Conservation (phyloP, 2,329 filamentous ascomycete genomes). For the Talaromyces rugulosus region DNA sequence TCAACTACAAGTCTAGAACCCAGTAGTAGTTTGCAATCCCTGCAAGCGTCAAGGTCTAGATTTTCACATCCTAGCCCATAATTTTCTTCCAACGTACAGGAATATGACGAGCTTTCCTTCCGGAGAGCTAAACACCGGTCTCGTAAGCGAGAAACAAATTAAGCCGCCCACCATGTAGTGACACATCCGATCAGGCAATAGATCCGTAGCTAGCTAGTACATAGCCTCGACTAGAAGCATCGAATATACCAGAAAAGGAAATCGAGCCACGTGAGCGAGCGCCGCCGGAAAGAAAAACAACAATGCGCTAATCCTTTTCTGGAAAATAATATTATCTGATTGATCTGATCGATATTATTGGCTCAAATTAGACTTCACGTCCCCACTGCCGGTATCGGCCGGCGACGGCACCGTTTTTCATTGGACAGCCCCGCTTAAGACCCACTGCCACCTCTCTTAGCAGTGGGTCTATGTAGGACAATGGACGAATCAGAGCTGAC, state of each 20-base stretch:
- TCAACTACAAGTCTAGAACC: not conserved
- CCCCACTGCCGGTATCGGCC: not conserved
- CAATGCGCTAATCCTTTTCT: not conserved
- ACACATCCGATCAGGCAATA: not conserved
- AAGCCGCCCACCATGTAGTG: not conserved
- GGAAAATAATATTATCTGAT: not conserved
- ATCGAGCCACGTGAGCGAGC: not conserved
- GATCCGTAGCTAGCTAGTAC: not conserved
- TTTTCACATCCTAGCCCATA: not conserved
- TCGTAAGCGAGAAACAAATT: not conserved
- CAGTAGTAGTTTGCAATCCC: not conserved
- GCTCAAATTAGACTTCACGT: not conserved
- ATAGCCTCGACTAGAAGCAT: not conserved
- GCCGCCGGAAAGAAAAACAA: not conserved
- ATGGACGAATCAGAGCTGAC: not conserved
- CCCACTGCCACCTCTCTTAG: too few relatives aligned
- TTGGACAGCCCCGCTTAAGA: not conserved
- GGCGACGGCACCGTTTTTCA: not conserved
- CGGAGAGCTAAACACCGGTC: not conserved
- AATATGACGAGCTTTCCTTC: not conserved
- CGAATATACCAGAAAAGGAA: not conserved
- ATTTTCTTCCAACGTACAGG: not conserved
- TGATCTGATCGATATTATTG: not conserved
- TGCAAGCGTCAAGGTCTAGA: too few relatives aligned
- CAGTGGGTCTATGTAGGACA: not conserved